A percentile compares a stretch with the other conserved stretches of the same genome.
These are phyloP conservation scores for Thielaviopsis euricoi DNA, from an alignment of 2,329 filamentous ascomycete genomes.

Conservation along the genomic window DNA sequence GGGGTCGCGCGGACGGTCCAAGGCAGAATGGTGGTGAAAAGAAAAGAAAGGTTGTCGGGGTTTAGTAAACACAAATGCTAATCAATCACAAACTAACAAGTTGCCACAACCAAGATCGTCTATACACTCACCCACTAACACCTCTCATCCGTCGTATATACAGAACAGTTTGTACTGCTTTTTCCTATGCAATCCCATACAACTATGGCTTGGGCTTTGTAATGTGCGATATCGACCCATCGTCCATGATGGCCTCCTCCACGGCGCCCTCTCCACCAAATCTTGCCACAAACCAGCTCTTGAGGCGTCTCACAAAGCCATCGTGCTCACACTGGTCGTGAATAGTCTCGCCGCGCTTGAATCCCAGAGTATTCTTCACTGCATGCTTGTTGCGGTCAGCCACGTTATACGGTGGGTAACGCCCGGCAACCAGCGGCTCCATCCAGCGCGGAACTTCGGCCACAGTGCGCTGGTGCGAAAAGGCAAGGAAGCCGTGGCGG, in stretches of 20 bases:
- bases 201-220: too few species aligned
- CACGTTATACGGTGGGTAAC: constrained; percentile 15
- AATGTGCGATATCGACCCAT: too few species aligned
- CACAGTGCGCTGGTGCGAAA: constrained; percentile 24
- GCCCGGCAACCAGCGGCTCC: constrained; percentile 12
- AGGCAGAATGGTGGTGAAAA: constrained; percentile 9
- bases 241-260: too few species aligned
- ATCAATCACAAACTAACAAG: too few species aligned
- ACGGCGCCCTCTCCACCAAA: neutral
- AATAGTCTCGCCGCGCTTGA: neutral
- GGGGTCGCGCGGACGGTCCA: constrained; percentile 10
- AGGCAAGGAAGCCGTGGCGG: constrained; percentile 28
- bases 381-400: neutral
- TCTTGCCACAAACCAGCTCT: neutral
- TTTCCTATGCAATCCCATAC: too few species aligned
- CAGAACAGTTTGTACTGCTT: too few species aligned
- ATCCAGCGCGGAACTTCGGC: constrained; percentile 22
- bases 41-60: too few species aligned
- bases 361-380: constrained; percentile 1
- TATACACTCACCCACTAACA: too few species aligned
- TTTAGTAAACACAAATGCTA: too few species aligned
- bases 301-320: neutral
- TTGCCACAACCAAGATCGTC: too few species aligned
- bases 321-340: constrained; percentile 1
- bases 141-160: too few species aligned